Base-by-base conservation (phyloP, 805 yeast genomes). In the Ogataea methylovora region DNA sequence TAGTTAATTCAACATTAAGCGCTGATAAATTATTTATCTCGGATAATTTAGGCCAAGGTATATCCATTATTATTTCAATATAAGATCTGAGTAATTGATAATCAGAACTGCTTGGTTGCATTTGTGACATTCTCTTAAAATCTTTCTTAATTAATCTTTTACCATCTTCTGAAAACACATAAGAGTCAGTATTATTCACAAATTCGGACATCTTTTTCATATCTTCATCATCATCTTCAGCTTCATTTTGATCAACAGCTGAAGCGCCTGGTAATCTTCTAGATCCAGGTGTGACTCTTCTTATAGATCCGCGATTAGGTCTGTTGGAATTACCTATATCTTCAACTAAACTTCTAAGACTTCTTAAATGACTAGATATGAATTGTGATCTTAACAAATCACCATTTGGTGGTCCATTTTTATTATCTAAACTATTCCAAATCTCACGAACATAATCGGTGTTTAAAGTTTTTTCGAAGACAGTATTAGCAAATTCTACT, bases 81-180 rank as follows among this genome's bases (percentile, higher is more conserved):
- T 79, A 80, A 31, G 75, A 73, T 36, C 79, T 53, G 29, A 79
- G 56, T 1, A 77, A 80, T 48, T 80, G 84, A 47, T 71, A 76
- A 38, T 80, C 87, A 0, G 76, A 64, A 21, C 77, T 70, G 24
- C 70, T 73, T 30, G 69, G 65, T n/a, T 71, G 70, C 58, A 79
- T 69, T 31, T 68, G 63, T 35, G 62, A 63, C 36, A 79, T 60
- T 19, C 84, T 55, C 41, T 70, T 72, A 48, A 56, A 77, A 44
- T 79, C 87, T 38, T 67, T 69, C 9, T 37, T 33, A 1, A 71
- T 36, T 19, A 67, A 39, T 33, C 59, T 58, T 21, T 52, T 53
- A 8, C 72, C 74, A 43, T 69, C 75, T 14, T 52, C 54, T 14
- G 64, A 44, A 9, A 70, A 56, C 15, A 46, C 43, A 8, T 55